Base-by-base conservation (phyloP, 768 basidiomycete species). In the Rickenella mellea region DNA sequence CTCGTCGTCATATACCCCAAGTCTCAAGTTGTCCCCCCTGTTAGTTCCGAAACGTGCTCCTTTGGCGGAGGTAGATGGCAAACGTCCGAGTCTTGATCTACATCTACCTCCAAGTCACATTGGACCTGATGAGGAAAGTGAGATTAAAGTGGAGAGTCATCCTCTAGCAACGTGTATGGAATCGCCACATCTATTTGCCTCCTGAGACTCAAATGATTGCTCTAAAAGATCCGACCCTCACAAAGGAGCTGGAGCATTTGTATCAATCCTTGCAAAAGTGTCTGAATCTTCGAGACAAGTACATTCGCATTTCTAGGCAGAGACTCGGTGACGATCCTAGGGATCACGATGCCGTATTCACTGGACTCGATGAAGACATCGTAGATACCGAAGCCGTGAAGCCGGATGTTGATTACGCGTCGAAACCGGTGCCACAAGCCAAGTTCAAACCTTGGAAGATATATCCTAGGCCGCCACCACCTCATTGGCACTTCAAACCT, bases 311-410 rank as follows among this genome's bases (percentile, higher is more conserved):
- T 45, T 97, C 93, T 1, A 73, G 81, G 4, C 96, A 99, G 58
- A 73, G 90, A 41, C 76, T 98, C 3, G 96, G 94, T 2, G 96
- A 98, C 62, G 87, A 98, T 59, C 96, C 96, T 0, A 73, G 76
- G 47, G 90, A 98, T 60, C 77, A 93, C 58, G 96, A 98, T 50
- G 85, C 79, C 0, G 51, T 66, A 10, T 92, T 93, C 55, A 63
- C 66, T 3, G 82, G 85, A 11, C 64, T 93, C 45, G 66, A 71
- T n/a, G 69, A 80, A 47, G 69, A 72, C 29, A 57, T 69, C 49
- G 70, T 78, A 0, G 79, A 78, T 40, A 78, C 85, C 2, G 71
- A 73, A 19, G 79, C 87, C 7, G 71, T 84, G 5, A 73, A 74
- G 21, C 79, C 83, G 1, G 78, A 87, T 51, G 71, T 65, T 10